Evolutionary conservation across 2,329 filamentous ascomycete genomes (phyloP), one percentile per base, ranked within the genome.

Genomic region (Colletotrichum sp.): DNA sequence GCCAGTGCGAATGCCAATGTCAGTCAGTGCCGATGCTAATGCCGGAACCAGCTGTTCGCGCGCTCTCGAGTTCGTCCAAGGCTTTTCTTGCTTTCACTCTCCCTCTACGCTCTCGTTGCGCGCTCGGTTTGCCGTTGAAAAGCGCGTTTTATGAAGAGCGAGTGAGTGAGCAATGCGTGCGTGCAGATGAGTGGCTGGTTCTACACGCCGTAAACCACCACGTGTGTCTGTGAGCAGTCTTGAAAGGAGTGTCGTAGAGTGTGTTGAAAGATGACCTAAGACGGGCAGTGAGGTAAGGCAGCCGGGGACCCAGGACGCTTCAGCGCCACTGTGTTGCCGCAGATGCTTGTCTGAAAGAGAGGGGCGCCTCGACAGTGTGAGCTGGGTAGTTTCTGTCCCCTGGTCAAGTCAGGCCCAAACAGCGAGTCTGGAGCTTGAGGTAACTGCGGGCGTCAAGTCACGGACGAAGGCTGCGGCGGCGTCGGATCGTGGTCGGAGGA

Each of bases 281-380:
- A 71, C 68, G 39, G 58, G 32, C 43, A 34, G 58, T 25, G 73
- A 72, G 67, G 67, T 62, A 43, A 70, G 67, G 36, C 15, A 18
- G 55, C 39, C 28, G 52, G 62, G 52, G 60, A n/a, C 52, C 61
- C 15, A 60, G 39, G 69, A 58, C 61, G 39, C 34, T 39, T 61
- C 58, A 55, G 69, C 62, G 62, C 67, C 68, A 74, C 67, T 52
- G 13, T 66, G 67, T 71, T 60, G 61, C 60, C 60, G 67, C 71
- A 74, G 67, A 65, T 71, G 71, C 67, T 66, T 71, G 52, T 74
- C 60, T 64, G 71, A 27, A 65, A 66, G 67, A 48, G 66, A 74
- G 43, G 66, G 68, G 68, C 34, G 60, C 36, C 39, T 64, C 43
- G 30, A 66, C 39, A 34, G 36, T 39, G 36, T 39, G 15, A 18